Evolutionary conservation across 495 filamentous ascomycete genomes (phyloP).

Genomic region (Jackrogersella multiformis): DNA sequence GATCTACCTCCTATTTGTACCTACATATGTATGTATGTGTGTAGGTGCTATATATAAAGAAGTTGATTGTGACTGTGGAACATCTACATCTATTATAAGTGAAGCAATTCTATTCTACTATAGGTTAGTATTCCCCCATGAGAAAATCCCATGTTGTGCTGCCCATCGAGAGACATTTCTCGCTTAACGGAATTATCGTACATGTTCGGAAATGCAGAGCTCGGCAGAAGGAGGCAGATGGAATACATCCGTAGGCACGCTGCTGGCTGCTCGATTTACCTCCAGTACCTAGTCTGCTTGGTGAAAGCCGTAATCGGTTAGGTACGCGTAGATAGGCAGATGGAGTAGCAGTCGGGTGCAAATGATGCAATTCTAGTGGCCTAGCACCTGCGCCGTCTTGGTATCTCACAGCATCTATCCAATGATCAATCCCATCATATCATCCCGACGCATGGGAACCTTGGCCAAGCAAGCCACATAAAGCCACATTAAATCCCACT

Average conservation of each 20-base stretch:
- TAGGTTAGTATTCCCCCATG: neutral
- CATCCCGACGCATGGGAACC: constrained; percentile 27
- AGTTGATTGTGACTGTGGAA: neutral
- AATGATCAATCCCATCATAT: constrained; percentile 34
- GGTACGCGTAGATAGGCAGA: constrained; percentile 29
- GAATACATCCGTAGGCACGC: neutral
- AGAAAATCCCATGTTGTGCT: constrained; percentile 12
- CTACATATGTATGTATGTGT: no score
- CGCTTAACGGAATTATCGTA: constrained; percentile 31
- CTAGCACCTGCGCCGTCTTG: neutral
- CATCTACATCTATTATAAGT: neutral
- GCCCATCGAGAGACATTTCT: constrained; percentile 16
- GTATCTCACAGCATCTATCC: neutral
- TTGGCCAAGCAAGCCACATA: constrained; percentile 1
- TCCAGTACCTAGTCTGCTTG: no score
- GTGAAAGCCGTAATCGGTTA: constrained; percentile 20
- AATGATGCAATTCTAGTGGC: constrained; percentile 28
- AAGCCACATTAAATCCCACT: constrained; percentile 6
- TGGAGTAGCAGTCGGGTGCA: constrained; percentile 36
- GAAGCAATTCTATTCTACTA: neutral
- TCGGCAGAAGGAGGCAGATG: constrained; percentile 24
- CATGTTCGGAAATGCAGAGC: constrained; percentile 34
- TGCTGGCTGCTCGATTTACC: constrained; percentile 4
- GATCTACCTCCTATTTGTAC: no score
- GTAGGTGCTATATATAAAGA: neutral